Conservation (phyloP, 352 stramenopile genomes). For the Phytopythium boreale region DNA sequence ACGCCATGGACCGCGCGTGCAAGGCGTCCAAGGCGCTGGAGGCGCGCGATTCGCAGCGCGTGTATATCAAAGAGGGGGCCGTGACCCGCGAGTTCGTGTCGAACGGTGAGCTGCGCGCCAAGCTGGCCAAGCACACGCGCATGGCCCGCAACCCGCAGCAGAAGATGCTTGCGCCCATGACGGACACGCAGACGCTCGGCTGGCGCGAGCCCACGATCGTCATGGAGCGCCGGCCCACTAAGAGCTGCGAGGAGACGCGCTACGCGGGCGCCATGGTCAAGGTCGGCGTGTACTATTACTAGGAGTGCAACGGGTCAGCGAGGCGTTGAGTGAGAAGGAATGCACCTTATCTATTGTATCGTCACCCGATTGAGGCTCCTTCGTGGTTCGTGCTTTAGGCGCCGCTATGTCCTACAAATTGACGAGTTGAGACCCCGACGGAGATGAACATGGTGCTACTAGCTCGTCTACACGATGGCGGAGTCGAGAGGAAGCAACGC, state of each 20-base stretch:
- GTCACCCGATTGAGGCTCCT: background rate
- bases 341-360: background rate
- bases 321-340: background rate
- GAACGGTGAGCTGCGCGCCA: slow-evolving; percentile 43
- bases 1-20: slow-evolving; percentile 30
- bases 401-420: too few relatives aligned
- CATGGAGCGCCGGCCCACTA: slow-evolving; percentile 43
- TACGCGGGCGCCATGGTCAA: slow-evolving; percentile 76
- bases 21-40: slow-evolving; percentile 28
- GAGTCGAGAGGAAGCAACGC: too few relatives aligned
- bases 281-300: slow-evolving; percentile 74
- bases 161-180: slow-evolving; percentile 46
- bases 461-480: too few relatives aligned
- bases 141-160: slow-evolving; percentile 45
- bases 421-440: too few relatives aligned
- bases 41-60: slow-evolving; percentile 18
- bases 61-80: slow-evolving; percentile 38
- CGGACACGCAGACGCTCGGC: slow-evolving; percentile 47
- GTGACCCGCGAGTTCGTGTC: slow-evolving; percentile 54
- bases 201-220: slow-evolving; percentile 48
- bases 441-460: too few relatives aligned
- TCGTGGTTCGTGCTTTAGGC: too few relatives aligned
- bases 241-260: slow-evolving; percentile 68
- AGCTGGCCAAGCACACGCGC: slow-evolving; percentile 52
- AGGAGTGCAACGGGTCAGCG: background rate